Conservation (phyloP, 306 rosid genomes). For the Castanea sativa region DNA sequence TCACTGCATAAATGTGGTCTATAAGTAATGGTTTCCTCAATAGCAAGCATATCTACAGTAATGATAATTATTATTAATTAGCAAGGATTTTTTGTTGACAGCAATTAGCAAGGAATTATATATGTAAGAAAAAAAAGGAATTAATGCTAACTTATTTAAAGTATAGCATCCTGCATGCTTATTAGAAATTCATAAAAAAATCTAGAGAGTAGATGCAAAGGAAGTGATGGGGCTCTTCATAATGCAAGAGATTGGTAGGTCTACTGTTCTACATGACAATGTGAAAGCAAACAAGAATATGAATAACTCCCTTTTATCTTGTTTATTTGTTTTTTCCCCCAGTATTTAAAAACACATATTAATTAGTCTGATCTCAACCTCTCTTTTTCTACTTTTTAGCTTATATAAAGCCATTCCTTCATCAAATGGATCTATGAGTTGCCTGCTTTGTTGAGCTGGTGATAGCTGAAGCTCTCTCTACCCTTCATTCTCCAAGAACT, state of each 20-base stretch:
- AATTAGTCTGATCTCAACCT: background rate
- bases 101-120: too few relatives aligned
- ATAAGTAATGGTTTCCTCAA: too few relatives aligned
- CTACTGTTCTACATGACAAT: slow-evolving; percentile 26
- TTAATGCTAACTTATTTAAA: background rate
- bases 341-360: slow-evolving; percentile 1
- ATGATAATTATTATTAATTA: background rate
- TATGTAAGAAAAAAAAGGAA: background rate
- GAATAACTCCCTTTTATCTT: slow-evolving; percentile 39
- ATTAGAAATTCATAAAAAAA: background rate
- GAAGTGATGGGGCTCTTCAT: slow-evolving; percentile 25
- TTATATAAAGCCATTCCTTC: slow-evolving; percentile 47
- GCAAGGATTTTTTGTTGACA: too few relatives aligned
- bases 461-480: background rate
- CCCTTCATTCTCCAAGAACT: background rate
- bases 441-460: slow-evolving; percentile 1
- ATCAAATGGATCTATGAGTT: slow-evolving; percentile 9
- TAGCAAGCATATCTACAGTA: background rate
- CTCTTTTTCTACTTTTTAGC: slow-evolving; percentile 7
- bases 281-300: slow-evolving; percentile 42
- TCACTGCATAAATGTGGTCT: background rate
- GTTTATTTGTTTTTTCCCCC: background rate
- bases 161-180: background rate
- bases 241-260: slow-evolving; percentile 35
- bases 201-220: slow-evolving; percentile 5